These are phyloP conservation scores for Ichthyophthirius multifiliis DNA, from an alignment of 169 alveolate species.

Conservation along the genomic window DNA sequence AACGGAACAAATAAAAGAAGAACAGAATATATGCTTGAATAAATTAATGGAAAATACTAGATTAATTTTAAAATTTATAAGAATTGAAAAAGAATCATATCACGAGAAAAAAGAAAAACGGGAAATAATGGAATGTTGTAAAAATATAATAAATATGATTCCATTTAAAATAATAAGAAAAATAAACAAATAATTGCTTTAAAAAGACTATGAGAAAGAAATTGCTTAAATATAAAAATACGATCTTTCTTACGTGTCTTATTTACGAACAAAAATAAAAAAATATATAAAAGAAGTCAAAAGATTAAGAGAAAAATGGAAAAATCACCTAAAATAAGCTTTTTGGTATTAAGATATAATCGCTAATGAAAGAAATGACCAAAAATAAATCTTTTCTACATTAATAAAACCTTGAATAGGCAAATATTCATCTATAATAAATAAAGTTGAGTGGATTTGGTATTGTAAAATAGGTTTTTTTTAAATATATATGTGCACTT, in stretches of 20 bases:
- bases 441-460: not conserved
- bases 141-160: not conserved
- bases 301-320: conserved; percentile 4
- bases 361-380: not conserved
- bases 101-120: not conserved
- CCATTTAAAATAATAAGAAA: not conserved
- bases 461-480: not conserved
- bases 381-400: conserved; percentile 3
- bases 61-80: conserved; percentile 2
- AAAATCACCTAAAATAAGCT: conserved; percentile 8
- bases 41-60: not conserved
- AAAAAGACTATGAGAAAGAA: too few relatives aligned
- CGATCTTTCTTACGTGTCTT: too few relatives aligned
- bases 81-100: not conserved
- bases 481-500: not conserved
- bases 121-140: not conserved
- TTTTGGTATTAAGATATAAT: conserved; percentile 23
- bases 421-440: not conserved
- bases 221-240: too few relatives aligned
- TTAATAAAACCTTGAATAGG: conserved; percentile 15
- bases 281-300: too few relatives aligned
- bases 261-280: not conserved
- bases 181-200: not conserved
- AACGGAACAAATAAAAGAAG: conserved; percentile 15
- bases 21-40: conserved; percentile 11